Base-by-base conservation (phyloP, 23 red algal species). In the Gracilaria vermiculophylla region DNA sequence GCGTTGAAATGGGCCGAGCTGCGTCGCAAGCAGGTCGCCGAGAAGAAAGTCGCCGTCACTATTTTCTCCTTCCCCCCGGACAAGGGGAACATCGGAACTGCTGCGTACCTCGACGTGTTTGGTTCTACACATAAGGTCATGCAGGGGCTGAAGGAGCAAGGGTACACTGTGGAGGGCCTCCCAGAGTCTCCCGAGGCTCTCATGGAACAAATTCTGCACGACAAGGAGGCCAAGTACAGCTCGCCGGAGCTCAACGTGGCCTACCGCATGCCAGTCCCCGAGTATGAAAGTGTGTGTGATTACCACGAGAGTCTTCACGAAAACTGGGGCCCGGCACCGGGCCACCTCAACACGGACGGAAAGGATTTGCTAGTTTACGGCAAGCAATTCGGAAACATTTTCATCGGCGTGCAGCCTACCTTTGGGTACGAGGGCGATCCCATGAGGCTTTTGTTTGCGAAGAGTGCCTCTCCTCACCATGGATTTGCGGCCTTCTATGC, bases 371-470 rank as follows among this genome's bases (percentile, higher is more conserved):
- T 99, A 34, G 91, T 99, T 15, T 99, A 90, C 43, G 97, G 97
- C 12, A 94, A 94, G 82, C 69, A 86, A 12, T 99, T 90, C 64
- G 97, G 97, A 13, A 99, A 99, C 57, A 83, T 99, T 5, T 94
- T 94, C 61, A 74, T 99, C 27, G 97, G 92, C 5, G 86, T 99
- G 37, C 97, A 99, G 71, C 97, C 97, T 10, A 92, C 87, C 58
- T 99, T 99, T 50, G 97, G 97, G 0, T 99, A 99, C 52, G 97
- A 99, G 73, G 97, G 97, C 28, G 97, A 99, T 66, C 97, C 97
- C 19, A 99, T 99, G 97, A 80, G 97, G 20, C 81, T 99, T 54
- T 80, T 99, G 56, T 99, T 99, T 79, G 76, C 92, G 44, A 99
- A 99, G 82, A 92, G 86, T 71, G 97, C 97, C 8, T 94, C 91